Conservation (phyloP, 495 filamentous ascomycete species). For the Aspergillus taichungensis region DNA sequence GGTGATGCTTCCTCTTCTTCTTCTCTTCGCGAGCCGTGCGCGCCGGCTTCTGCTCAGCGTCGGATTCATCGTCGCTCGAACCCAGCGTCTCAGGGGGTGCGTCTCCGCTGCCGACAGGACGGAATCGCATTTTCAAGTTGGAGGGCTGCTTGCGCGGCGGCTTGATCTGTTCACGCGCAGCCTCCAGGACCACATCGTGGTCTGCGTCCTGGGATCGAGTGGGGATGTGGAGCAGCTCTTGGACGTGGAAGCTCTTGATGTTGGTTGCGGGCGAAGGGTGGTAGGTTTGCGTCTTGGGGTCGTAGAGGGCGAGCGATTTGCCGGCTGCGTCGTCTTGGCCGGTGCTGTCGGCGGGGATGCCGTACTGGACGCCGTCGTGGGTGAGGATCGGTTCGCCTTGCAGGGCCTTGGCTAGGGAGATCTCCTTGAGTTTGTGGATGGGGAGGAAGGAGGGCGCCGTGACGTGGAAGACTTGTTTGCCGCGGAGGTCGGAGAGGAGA, state of each 20-base stretch:
- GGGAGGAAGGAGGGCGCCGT: constrained; percentile 36
- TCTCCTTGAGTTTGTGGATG: constrained; percentile 34
- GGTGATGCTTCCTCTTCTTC: constrained; percentile 32
- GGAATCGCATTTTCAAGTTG: constrained; percentile 52
- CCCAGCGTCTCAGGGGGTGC: constrained; percentile 39
- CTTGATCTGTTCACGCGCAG: constrained; percentile 30
- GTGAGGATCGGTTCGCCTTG: constrained; percentile 34
- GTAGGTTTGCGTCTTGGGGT: constrained; percentile 27
- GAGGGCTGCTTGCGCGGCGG: constrained; percentile 45
- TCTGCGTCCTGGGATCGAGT: constrained; percentile 18
- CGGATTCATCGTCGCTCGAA: constrained; percentile 40
- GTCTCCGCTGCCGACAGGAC: constrained; percentile 42
- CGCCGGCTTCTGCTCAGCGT: constrained; percentile 30
- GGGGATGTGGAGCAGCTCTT: constrained; percentile 34
- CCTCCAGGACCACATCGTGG: constrained; percentile 20
- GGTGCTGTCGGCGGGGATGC: constrained; percentile 35
- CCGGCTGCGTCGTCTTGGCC: constrained; percentile 23
- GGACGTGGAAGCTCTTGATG: constrained; percentile 37
- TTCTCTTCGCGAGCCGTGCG: constrained; percentile 28
- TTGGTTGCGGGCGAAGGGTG: constrained; percentile 17
- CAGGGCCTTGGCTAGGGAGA: constrained; percentile 32
- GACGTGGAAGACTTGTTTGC: constrained; percentile 38
- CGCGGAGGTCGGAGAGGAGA: constrained; percentile 30
- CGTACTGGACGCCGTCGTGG: constrained; percentile 34
- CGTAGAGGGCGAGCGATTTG: constrained; percentile 30